These are phyloP conservation scores for Mycena olivaceomarginata DNA, from an alignment of 768 basidiomycete species.

Conservation along the genomic window DNA sequence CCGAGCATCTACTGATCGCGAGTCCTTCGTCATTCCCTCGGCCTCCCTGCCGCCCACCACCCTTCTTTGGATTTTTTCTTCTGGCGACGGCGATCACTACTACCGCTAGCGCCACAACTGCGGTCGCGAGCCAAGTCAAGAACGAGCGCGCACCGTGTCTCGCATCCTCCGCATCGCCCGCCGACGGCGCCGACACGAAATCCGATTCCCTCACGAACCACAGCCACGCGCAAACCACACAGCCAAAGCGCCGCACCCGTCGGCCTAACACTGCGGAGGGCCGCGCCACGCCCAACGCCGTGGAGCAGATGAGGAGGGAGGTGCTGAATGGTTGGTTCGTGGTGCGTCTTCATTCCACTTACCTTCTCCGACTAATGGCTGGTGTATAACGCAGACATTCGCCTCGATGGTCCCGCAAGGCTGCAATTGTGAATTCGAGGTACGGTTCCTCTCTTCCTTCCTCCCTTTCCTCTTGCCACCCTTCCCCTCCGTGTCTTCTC, in stretches of 20 bases:
- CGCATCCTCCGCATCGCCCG: background rate
- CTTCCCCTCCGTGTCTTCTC: no score
- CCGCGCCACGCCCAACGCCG: background rate
- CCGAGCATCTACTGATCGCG: background rate
- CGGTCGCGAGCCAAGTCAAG: background rate
- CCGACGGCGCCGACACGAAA: background rate
- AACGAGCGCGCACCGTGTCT: background rate
- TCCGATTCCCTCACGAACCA: no score
- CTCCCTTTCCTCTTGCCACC: no score
- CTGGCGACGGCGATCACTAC: background rate
- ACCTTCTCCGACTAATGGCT: no score
- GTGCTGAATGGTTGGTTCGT: background rate
- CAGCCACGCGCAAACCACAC: no score
- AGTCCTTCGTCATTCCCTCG: background rate
- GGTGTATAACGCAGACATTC: background rate
- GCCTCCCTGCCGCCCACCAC: background rate
- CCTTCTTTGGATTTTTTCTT: background rate
- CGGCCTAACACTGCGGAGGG: background rate
- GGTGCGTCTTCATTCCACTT: background rate
- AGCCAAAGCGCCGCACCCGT: no score
- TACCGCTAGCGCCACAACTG: background rate
- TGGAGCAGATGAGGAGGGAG: background rate
- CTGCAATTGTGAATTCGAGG: background rate
- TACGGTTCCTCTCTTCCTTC: background rate
- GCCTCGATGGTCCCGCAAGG: background rate